phyloP scores from a whole-genome alignment of 2,329 filamentous ascomycete species.

The Paraphaeosphaeria sporulosa region DNA sequence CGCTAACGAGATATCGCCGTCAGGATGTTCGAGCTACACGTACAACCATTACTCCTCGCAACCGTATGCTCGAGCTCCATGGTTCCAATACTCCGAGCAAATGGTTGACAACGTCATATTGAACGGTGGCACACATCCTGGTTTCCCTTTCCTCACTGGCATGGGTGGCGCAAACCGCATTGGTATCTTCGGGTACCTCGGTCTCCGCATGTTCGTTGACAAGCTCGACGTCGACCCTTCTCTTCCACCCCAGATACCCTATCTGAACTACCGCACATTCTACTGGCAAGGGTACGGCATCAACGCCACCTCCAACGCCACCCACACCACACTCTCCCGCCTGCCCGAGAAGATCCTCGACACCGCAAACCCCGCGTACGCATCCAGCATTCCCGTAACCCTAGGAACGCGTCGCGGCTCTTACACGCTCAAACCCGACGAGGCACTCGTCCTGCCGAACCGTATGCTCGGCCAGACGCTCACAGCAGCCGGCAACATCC shows the following conservation, averaged over 20 bases:
- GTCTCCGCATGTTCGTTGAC: slow-evolving; percentile 67
- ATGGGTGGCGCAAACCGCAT: slow-evolving; percentile 74
- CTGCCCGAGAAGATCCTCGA: slow-evolving; percentile 55
- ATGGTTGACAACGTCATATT: slow-evolving; percentile 65
- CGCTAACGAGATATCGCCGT: slow-evolving; percentile 69
- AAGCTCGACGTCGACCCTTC: slow-evolving; percentile 69
- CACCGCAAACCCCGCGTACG: slow-evolving; percentile 64
- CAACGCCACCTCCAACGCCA: slow-evolving; percentile 66
- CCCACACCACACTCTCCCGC: slow-evolving; percentile 69
- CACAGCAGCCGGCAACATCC: slow-evolving; percentile 67
- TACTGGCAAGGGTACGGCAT: slow-evolving; percentile 73
- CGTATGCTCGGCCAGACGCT: slow-evolving; percentile 62
- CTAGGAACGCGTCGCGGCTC: slow-evolving; percentile 55
- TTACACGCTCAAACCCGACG: slow-evolving; percentile 56
- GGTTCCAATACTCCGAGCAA: slow-evolving; percentile 76
- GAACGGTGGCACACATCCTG: slow-evolving; percentile 73
- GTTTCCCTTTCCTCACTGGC: slow-evolving; percentile 75
- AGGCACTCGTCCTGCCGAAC: slow-evolving; percentile 65
- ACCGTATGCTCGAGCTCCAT: slow-evolving; percentile 71
- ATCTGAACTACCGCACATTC: slow-evolving; percentile 68
- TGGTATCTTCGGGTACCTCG: slow-evolving; percentile 72
- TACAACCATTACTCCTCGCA: slow-evolving; percentile 70
- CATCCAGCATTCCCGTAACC: slow-evolving; percentile 66
- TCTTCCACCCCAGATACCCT: slow-evolving; percentile 69
- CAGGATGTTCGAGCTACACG: slow-evolving; percentile 73